Evolutionary conservation across 345 rosid species (phyloP).

Genomic region (Hibiscus mutabilis): DNA sequence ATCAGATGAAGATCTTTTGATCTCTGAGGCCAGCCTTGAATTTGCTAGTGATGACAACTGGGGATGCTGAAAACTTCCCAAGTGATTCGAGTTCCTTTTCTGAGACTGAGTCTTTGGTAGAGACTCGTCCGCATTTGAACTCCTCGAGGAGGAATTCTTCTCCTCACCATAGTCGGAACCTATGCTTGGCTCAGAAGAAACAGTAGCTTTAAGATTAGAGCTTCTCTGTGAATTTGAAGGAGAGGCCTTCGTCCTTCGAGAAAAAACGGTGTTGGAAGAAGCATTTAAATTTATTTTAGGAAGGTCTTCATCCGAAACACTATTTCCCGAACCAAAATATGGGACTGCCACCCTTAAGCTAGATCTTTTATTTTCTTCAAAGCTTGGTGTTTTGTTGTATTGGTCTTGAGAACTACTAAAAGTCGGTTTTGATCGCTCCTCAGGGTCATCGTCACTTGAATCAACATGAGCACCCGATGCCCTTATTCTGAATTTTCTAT

Average conservation of each 20-base stretch:
- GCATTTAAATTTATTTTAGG: constrained; percentile 18
- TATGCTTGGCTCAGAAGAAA: constrained; percentile 14
- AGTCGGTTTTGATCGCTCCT: constrained; percentile 19
- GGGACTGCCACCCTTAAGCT: constrained; percentile 24
- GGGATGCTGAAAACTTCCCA: constrained; percentile 6
- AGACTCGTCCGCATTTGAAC: neutral
- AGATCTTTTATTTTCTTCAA: constrained; percentile 9
- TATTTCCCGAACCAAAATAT: constrained; percentile 31
- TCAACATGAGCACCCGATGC: constrained; percentile 18
- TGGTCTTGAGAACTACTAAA: constrained; percentile 20
- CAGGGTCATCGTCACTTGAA: constrained; percentile 33
- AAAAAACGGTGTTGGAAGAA: neutral
- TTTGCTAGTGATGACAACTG: constrained; percentile 17
- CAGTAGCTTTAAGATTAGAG: constrained; percentile 20
- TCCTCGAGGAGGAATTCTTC: constrained; percentile 2
- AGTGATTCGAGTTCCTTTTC: constrained; percentile 14
- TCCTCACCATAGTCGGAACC: constrained; percentile 6
- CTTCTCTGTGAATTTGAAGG: constrained; percentile 17
- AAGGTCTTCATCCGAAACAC: constrained; percentile 35
- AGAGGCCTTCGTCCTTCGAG: neutral
- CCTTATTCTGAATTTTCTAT: constrained; percentile 22
- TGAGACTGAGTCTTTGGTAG: constrained; percentile 6
- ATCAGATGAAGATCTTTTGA: neutral
- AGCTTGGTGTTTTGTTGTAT: neutral
- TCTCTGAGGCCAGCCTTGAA: constrained; percentile 18